A percentile compares a stretch with the other conserved stretches of the same genome.
Evolutionary conservation across 2,329 filamentous ascomycete species (phyloP).

Genomic region (Neonectria sp.): DNA sequence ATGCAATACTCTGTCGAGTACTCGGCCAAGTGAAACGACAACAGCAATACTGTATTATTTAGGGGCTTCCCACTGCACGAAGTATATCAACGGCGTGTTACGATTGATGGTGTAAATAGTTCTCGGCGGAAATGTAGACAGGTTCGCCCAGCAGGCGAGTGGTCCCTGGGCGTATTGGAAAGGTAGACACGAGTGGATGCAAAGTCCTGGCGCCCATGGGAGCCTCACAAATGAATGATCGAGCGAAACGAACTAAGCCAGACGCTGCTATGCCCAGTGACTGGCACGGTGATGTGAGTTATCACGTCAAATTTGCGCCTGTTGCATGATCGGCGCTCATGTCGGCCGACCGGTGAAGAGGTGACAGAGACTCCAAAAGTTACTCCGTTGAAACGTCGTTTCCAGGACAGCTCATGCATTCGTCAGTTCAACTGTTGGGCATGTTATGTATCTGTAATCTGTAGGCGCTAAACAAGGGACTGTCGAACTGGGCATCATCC

Average conservation of each 20-base stretch:
- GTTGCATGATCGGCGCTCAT: slow-evolving; percentile 10
- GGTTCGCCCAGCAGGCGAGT: neutral
- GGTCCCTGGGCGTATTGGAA: neutral
- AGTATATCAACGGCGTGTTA: slow-evolving; percentile 9
- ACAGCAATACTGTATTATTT: neutral
- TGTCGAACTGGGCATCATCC: neutral
- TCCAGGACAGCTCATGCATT: neutral
- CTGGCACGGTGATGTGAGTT: neutral
- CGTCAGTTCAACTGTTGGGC: neutral
- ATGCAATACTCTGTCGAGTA: slow-evolving; percentile 39
- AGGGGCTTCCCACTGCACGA: neutral
- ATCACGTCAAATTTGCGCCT: slow-evolving; percentile 1
- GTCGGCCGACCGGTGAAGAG: slow-evolving; percentile 24
- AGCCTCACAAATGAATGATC: neutral
- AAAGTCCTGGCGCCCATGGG: neutral
- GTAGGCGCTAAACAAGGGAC: neutral
- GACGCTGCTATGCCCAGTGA: neutral
- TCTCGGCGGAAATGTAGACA: slow-evolving; percentile 11
- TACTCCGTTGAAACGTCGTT: neutral
- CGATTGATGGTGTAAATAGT: slow-evolving; percentile 27
- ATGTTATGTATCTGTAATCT: neutral
- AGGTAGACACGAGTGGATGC: slow-evolving; percentile 21
- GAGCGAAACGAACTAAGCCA: neutral
- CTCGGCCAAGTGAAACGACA: slow-evolving; percentile 24
- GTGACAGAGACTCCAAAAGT: neutral